A percentile compares a stretch with the other conserved stretches of the same genome.
Evolutionary conservation across 2,329 filamentous ascomycete species (phyloP).

Genomic region (Aspergillus ibericus): DNA sequence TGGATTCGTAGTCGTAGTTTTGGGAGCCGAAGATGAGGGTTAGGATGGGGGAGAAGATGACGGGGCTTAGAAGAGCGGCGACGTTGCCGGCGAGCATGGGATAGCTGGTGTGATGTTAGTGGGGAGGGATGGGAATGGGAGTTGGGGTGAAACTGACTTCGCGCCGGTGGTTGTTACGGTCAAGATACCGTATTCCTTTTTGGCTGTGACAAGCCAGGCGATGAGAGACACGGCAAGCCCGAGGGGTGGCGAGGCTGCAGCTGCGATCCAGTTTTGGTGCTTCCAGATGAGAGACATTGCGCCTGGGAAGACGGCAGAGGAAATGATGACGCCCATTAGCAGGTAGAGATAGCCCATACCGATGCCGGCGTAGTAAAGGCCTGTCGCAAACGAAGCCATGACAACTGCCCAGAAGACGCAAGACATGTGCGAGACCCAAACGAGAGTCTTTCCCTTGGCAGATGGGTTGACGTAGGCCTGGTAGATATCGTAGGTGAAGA

Average conservation of each 20-base stretch:
- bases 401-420: slow-evolving; percentile 73
- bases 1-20: slow-evolving; percentile 82
- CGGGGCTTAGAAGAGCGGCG: slow-evolving; percentile 72
- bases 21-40: slow-evolving; percentile 69
- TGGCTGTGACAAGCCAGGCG: slow-evolving; percentile 76
- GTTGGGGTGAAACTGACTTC: slow-evolving; percentile 52
- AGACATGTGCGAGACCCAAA: slow-evolving; percentile 74
- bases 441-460: slow-evolving; percentile 73
- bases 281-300: slow-evolving; percentile 79
- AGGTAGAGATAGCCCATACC: slow-evolving; percentile 87
- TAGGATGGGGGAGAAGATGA: slow-evolving; percentile 73
- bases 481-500: slow-evolving; percentile 86
- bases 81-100: slow-evolving; percentile 90
- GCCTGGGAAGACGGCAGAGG: slow-evolving; percentile 78
- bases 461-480: slow-evolving; percentile 79
- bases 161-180: slow-evolving; percentile 73
- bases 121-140: neutral
- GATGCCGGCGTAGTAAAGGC: slow-evolving; percentile 71
- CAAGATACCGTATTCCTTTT: slow-evolving; percentile 67
- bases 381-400: slow-evolving; percentile 77
- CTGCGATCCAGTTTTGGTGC: slow-evolving; percentile 74
- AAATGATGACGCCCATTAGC: slow-evolving; percentile 90
- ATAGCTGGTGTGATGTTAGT: slow-evolving; percentile 42
- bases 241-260: slow-evolving; percentile 66
- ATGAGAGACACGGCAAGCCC: slow-evolving; percentile 68